These are phyloP conservation scores for Coix lacrymajobi DNA, from an alignment of 176 grass and related monocot species.

Conservation along the genomic window DNA sequence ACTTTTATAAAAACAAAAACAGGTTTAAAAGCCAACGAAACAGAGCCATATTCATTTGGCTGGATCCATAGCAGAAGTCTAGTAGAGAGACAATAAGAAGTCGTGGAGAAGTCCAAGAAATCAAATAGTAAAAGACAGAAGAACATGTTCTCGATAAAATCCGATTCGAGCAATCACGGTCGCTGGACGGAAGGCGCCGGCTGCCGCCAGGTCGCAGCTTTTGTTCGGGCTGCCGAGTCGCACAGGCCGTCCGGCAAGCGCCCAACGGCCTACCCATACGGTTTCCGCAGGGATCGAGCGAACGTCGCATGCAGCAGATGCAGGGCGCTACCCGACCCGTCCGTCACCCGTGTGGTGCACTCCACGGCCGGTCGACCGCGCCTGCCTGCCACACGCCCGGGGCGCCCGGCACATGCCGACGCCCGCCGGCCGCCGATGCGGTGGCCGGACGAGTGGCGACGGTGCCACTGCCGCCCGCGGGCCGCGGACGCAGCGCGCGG, in stretches of 20 bases:
- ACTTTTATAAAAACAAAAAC: no score
- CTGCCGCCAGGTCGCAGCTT: no score
- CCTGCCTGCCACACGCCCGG: background rate
- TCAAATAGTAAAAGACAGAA: no score
- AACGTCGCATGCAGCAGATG: background rate
- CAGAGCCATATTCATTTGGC: no score
- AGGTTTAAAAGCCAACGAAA: no score
- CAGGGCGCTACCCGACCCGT: background rate
- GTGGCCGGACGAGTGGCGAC: background rate
- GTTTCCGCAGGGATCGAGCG: constrained; percentile 16
- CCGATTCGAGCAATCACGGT: no score
- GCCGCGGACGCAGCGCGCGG: no score
- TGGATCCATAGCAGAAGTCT: no score
- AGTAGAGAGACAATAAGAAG: no score
- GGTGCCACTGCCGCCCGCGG: background rate
- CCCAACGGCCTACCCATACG: background rate
- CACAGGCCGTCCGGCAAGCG: background rate
- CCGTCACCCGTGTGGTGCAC: background rate
- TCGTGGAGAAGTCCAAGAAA: no score
- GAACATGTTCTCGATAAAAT: no score
- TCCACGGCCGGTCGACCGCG: background rate
- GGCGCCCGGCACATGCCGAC: background rate
- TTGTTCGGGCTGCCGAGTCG: constrained; percentile 16
- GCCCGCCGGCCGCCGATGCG: background rate
- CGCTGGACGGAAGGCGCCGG: no score